These are phyloP conservation scores for Soucietia sequanensis DNA, from an alignment of 805 yeast genomes.

Conservation along the genomic window DNA sequence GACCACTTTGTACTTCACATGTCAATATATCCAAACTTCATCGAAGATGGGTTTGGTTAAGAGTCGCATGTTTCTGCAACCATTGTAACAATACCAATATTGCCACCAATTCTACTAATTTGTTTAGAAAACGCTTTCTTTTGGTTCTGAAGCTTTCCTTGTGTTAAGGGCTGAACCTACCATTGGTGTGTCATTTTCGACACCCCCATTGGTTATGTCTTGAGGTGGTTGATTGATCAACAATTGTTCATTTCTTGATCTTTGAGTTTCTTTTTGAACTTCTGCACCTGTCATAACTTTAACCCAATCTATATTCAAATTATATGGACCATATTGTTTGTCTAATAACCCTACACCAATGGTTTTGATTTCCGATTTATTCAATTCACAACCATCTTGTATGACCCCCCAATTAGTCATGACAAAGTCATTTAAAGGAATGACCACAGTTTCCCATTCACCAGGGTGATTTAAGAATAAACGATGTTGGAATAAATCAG, in stretches of 20 bases:
- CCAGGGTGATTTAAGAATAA: slow-evolving; percentile 70
- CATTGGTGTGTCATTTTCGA: slow-evolving; percentile 6
- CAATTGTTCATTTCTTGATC: slow-evolving; percentile 28
- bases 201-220: slow-evolving; percentile 5
- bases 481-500: slow-evolving; percentile 82
- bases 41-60: too few relatives aligned
- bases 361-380: slow-evolving; percentile 63
- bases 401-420: slow-evolving; percentile 78
- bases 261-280: slow-evolving; percentile 39
- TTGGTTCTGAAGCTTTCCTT: slow-evolving; percentile 29
- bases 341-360: slow-evolving; percentile 79
- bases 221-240: slow-evolving; percentile 10
- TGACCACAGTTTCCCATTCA: slow-evolving; percentile 79
- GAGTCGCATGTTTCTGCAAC: background rate
- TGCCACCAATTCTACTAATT: slow-evolving; percentile 1
- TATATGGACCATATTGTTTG: slow-evolving; percentile 73
- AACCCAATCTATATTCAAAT: slow-evolving; percentile 67
- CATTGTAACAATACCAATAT: background rate
- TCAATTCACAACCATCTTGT: slow-evolving; percentile 52
- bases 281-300: slow-evolving; percentile 63
- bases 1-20: too few relatives aligned
- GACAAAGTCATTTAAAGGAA: slow-evolving; percentile 76
- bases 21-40: too few relatives aligned
- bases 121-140: slow-evolving; percentile 28
- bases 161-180: slow-evolving; percentile 27